Evolutionary conservation across 441 rosid species (phyloP), one percentile per base, ranked within the genome.

Genomic region (Pelargonium australe): DNA sequence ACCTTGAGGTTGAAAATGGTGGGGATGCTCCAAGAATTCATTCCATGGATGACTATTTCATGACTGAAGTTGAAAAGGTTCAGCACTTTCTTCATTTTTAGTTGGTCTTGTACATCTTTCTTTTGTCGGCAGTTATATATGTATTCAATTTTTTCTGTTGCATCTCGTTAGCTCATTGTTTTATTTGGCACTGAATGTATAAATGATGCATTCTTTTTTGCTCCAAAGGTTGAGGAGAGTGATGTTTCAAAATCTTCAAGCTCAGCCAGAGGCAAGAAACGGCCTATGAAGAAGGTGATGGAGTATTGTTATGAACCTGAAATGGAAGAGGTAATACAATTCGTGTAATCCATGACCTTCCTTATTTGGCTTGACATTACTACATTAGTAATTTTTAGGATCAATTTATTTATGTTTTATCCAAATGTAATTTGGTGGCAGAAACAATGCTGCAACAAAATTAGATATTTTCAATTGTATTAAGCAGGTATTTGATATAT

Each of bases 1-100:
- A 86, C 74, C 80, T 87, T 34, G 97, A 91, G 80, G 89, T 94
- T 75, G 95, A 89, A 84, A 84, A 84, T 85, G 97, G 96, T 3
- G 87, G 93, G 71, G 81, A 75, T 77, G 88, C 87, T 66, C 98
- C 98, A n/a, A 80, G 98, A 65, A 94, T 94, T 78, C 96, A 91
- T 79, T 89, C 97, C 55, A 94, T 94, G 86, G 98, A 94, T 79
- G 98, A 94, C 70, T 94, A 89, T 84, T 94, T 91, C 82, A 89
- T 94, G 95, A 85, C 98, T 12, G 98, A 94, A 83, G 89, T 94
- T 72, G 98, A 91, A 73, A 94, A 91, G 97, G 98, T 91, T 67
- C 55, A 68, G 20, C 65, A 49, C 65, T 58, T 44, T 72, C 45
- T 63, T 34, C 63, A 61, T 68, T 62, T 73, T 25, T 70, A 19